Evolutionary conservation across 371 early-diverging fungal genomes (phyloP), one percentile per base, ranked within the genome.

Genomic region (Conidiobolus incongruus): DNA sequence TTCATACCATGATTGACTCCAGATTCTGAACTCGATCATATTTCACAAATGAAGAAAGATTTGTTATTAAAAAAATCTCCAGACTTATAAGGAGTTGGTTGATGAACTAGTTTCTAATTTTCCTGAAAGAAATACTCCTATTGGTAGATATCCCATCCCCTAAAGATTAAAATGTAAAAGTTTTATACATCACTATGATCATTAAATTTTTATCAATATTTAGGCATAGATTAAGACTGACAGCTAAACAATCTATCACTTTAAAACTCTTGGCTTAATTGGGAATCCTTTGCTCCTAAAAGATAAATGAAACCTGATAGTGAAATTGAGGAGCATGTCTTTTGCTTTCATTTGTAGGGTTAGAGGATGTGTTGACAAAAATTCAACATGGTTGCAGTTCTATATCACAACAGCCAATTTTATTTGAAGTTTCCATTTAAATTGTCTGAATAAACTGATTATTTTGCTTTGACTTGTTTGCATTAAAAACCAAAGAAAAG

Each of bases 1-100:
- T 54, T n/a, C 54, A 54, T 33, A 42, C 29, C 16, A 33, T 54
- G 19, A 21, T 54, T 15, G 48, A 53, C 24, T 32, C 50, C 26
- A n/a, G 51, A 40, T 15, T n/a, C n/a, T n/a, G 47, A 47, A 17
- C 26, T 31, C 1, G 48, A 29, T 11, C 31, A 54, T 3, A 35
- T 10, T 44, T 48, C 21, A 29, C 28, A 6, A 42, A 35, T 35
- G 36, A 35, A 15, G 6, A 35, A 19, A 20, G 13, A 20, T 35
- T 16, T 19, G 36, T 8, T 13, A 28, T 8, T n/a, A n/a, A 17
- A 35, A 44, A 7, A 20, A 44, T 35, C 44, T 35, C 6, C 4
- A 34, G 2, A 23, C 23, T n/a, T 44, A 35, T 26, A 12, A 35
- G 21, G 19, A 26, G 28, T n/a, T 44, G 2, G 16, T 12, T 6